A percentile compares a stretch with the other conserved stretches of the same genome.
Conservation (phyloP, 2,329 filamentous ascomycete species). For the Nemania abortiva region DNA sequence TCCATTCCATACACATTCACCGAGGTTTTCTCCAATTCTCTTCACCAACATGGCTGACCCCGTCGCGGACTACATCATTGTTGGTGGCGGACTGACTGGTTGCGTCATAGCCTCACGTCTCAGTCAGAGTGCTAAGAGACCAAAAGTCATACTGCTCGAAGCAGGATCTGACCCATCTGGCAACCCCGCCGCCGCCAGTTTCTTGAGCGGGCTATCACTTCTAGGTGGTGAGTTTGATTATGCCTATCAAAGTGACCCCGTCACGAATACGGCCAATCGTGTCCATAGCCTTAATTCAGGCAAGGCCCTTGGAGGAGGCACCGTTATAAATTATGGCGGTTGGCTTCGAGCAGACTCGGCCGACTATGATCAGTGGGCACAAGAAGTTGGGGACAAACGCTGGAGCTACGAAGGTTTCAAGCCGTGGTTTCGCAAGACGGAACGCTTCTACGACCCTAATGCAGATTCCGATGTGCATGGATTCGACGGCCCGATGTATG, state of each 20-base stretch:
- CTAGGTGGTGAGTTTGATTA: slow-evolving; percentile 44
- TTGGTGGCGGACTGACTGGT: slow-evolving; percentile 47
- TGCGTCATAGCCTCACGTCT: slow-evolving; percentile 46
- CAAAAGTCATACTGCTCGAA: slow-evolving; percentile 44
- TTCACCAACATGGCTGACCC: slow-evolving; percentile 34
- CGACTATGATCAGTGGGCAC: slow-evolving; percentile 47
- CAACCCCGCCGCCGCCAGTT: slow-evolving; percentile 39
- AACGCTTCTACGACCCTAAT: slow-evolving; percentile 43
- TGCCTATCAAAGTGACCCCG: slow-evolving; percentile 42
- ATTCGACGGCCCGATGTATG: slow-evolving; percentile 45
- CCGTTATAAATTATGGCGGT: slow-evolving; percentile 46
- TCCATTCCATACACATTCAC: too few relatives aligned
- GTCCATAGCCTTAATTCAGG: slow-evolving; percentile 41
- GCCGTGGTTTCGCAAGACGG: slow-evolving; percentile 59
- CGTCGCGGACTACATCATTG: slow-evolving; percentile 45
- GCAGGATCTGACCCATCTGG: slow-evolving; percentile 43
- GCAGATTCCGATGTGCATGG: slow-evolving; percentile 52
- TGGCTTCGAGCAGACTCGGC: slow-evolving; percentile 46
- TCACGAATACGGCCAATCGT: slow-evolving; percentile 37
- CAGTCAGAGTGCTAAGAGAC: slow-evolving; percentile 35
- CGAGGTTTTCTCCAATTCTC: too few relatives aligned
- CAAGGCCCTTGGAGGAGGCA: slow-evolving; percentile 47
- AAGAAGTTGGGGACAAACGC: slow-evolving; percentile 39
- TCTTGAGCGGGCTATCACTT: slow-evolving; percentile 44
- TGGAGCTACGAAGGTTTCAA: slow-evolving; percentile 62